Evolutionary conservation across 2,329 filamentous ascomycete genomes (phyloP).

Genomic region (Penicillium sp.): DNA sequence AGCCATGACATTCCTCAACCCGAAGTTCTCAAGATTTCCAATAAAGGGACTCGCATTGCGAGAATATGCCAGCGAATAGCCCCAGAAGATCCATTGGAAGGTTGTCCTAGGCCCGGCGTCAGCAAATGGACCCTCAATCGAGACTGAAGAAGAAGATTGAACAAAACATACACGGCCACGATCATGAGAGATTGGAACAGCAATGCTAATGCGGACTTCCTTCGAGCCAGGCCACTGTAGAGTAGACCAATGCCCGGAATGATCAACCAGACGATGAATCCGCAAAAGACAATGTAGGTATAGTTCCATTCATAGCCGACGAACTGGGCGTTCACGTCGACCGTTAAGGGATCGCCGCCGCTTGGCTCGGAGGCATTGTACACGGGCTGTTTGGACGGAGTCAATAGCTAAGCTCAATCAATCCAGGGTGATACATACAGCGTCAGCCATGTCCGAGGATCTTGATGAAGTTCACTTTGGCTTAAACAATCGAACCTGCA

Average conservation of each 20-base stretch:
- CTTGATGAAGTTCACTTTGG: not conserved
- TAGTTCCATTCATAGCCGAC: slow-evolving; percentile 62
- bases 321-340: slow-evolving; percentile 62
- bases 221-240: slow-evolving; percentile 63
- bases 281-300: slow-evolving; percentile 58
- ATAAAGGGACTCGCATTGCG: slow-evolving; percentile 63
- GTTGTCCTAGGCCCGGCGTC: slow-evolving; percentile 31
- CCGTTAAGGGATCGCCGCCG: slow-evolving; percentile 55
- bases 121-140: not conserved
- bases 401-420: not conserved
- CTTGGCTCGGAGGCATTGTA: slow-evolving; percentile 47
- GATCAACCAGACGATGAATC: slow-evolving; percentile 66
- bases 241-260: slow-evolving; percentile 67
- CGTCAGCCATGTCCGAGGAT: slow-evolving; percentile 9
- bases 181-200: slow-evolving; percentile 65
- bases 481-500: not conserved
- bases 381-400: slow-evolving; percentile 23
- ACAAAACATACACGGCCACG: slow-evolving; percentile 50
- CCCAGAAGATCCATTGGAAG: slow-evolving; percentile 64
- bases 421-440: slow-evolving; percentile 1
- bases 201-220: slow-evolving; percentile 63
- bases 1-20: slow-evolving; percentile 60
- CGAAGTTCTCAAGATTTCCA: slow-evolving; percentile 63
- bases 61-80: slow-evolving; percentile 64
- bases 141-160: no score